Evolutionary conservation across 2,329 filamentous ascomycete genomes (phyloP), one percentile per base, ranked within the genome.

Genomic region (Alternaria ethzedia): DNA sequence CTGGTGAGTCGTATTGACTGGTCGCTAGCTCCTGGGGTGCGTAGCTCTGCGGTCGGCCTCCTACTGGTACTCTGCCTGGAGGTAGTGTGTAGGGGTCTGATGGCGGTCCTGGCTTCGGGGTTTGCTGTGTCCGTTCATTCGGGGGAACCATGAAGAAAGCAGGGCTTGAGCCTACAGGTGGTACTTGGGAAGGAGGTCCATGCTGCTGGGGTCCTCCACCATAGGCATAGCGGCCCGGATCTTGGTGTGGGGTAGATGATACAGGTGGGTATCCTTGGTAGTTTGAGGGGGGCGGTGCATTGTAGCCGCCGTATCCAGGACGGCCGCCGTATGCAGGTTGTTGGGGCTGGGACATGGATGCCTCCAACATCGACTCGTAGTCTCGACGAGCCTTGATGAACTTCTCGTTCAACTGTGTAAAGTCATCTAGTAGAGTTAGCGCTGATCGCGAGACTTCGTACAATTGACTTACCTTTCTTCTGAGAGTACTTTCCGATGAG

Each of bases 401-500:
- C 83, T 98, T 98, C 81, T 99, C 96, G 76, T 99, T 99, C 66
- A 99, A 85, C 78, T 98, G 95, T 3, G 96, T 97, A 77, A 99
- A 98, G 80, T 99, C 96, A 81, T 99, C 96, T 97, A 69, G 69
- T 13, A 43, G 46, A 21, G 61, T 75, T 61, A 73, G 61, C 25
- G 54, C 50, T 45, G 26, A 7, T 57, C 10, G 28, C 6, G 10
- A 49, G 21, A 4, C 20, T 36, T 12, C 15, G 2, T 2, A 17
- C 13, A 10, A 26, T 8, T 11, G 21, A 58, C 78, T 70, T 83
- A 95, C 94, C 94, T 83, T 99, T 99, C 87, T 97, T 98, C 79
- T 99, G 96, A 10, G 96, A 98, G 78, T 99, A 99, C 80, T 98
- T 98, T 66, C 96, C 96, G 78, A 99, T 99, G 54, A 99, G 84